Conservation (phyloP, 305 asterid species). For the Fraxinus greggii region DNA sequence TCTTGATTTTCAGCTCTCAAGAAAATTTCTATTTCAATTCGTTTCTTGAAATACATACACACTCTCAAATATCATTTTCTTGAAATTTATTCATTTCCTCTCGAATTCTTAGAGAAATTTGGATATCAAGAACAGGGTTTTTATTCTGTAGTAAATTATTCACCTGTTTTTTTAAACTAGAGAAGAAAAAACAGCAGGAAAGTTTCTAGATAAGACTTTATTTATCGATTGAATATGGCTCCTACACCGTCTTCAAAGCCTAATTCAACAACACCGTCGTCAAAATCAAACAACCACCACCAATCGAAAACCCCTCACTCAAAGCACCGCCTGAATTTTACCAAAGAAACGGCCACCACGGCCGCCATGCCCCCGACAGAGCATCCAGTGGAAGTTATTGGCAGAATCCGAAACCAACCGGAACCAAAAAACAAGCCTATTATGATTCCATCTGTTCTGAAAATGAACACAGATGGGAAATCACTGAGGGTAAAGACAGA, state of each 20-base stretch:
- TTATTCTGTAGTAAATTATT: not conserved
- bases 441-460: conserved; percentile 44
- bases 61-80: not conserved
- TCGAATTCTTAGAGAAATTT: not conserved
- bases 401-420: conserved; percentile 67
- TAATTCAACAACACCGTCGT: conserved; percentile 47
- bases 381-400: conserved; percentile 90
- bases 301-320: conserved; percentile 66
- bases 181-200: not conserved
- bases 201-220: not conserved
- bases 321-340: conserved; percentile 55
- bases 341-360: conserved; percentile 31
- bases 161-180: not conserved
- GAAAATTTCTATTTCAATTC: not conserved
- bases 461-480: conserved; percentile 46
- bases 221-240: conserved; percentile 37
- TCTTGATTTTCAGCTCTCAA: conserved; percentile 5
- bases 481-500: conserved; percentile 72
- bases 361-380: conserved; percentile 39
- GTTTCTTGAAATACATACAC: not conserved
- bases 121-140: not conserved
- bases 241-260: conserved; percentile 67
- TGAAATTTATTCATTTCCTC: not conserved
- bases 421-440: conserved; percentile 46
- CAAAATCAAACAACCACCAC: conserved; percentile 44